A percentile compares a stretch with the other conserved stretches of the same genome.
phyloP scores from a whole-genome alignment of 1,284 basidiomycete genomes.

The Vanrija pseudolonga region DNA sequence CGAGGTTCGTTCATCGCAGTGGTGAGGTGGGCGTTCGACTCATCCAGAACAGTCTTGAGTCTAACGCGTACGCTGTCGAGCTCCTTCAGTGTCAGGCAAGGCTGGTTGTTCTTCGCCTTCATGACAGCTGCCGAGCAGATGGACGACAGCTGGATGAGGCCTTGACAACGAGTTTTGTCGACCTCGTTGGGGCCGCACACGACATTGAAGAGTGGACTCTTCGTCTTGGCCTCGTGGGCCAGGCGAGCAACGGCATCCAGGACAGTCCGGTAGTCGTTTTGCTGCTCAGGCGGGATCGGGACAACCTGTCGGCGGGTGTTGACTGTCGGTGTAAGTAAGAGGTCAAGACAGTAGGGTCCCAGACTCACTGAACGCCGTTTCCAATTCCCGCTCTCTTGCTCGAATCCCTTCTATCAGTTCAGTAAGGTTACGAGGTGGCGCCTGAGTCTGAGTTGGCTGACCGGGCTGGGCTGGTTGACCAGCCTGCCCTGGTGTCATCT shows the following conservation, averaged over 20 bases:
- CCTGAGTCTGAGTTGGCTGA: background rate
- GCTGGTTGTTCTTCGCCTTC: slow-evolving; percentile 13
- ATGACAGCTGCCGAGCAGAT: slow-evolving; percentile 10
- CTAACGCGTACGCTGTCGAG: slow-evolving; percentile 10
- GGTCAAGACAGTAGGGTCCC: no score
- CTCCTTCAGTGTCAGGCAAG: slow-evolving; percentile 16
- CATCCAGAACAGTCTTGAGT: slow-evolving; percentile 5
- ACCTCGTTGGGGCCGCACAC: slow-evolving; percentile 8
- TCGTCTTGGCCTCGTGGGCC: slow-evolving; percentile 12
- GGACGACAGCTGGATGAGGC: slow-evolving; percentile 13
- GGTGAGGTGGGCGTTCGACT: slow-evolving; percentile 10
- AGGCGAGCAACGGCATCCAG: slow-evolving; percentile 9
- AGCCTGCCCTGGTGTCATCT: background rate
- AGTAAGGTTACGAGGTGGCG: background rate
- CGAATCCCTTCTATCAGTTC: slow-evolving; percentile 14
- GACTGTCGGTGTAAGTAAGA: slow-evolving; percentile 4
- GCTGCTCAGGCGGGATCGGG: slow-evolving; percentile 15
- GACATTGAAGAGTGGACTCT: slow-evolving; percentile 17
- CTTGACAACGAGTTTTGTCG: slow-evolving; percentile 10
- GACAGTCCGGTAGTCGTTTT: slow-evolving; percentile 6
- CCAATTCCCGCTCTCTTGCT: slow-evolving; percentile 13
- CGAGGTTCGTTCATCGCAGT: slow-evolving; percentile 11
- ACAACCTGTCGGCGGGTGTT: slow-evolving; percentile 10
- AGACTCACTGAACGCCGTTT: slow-evolving; percentile 12
- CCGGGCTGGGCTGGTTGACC: background rate